Conservation (phyloP, 176 grass and related monocot species). For the Avena atlantica region DNA sequence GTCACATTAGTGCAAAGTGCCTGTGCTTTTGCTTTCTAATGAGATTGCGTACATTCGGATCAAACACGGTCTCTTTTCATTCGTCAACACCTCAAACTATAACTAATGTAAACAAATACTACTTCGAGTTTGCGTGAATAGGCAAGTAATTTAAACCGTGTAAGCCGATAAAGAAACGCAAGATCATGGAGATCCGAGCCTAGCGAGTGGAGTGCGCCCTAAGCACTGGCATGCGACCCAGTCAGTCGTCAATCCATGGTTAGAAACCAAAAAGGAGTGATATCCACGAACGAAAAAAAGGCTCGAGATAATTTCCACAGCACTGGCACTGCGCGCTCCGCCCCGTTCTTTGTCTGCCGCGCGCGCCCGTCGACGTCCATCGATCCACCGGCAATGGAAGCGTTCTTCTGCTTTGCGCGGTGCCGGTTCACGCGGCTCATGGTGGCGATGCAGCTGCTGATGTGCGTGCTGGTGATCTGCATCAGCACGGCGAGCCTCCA, state of each 20-base stretch:
- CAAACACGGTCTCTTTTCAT: conserved; percentile 16
- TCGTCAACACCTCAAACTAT: conserved; percentile 34
- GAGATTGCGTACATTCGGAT: neutral
- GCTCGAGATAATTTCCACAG: neutral
- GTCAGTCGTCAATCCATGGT: neutral
- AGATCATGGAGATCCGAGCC: conserved; percentile 46
- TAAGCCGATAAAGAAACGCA: conserved; percentile 13
- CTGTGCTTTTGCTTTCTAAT: neutral
- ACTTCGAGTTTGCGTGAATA: neutral
- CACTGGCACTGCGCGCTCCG: neutral
- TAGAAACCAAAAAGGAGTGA: neutral
- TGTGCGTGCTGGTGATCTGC: conserved; percentile 69
- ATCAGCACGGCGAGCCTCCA: conserved; percentile 89
- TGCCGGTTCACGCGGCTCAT: conserved; percentile 65
- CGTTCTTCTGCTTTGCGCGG: conserved; percentile 45
- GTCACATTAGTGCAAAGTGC: neutral
- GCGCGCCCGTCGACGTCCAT: neutral
- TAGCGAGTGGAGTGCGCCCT: conserved; percentile 19
- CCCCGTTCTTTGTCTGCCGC: neutral
- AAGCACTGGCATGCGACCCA: conserved; percentile 13
- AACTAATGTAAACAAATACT: too few species aligned
- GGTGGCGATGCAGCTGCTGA: conserved; percentile 67
- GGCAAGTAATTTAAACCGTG: neutral
- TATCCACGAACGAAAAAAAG: neutral
- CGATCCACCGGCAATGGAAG: conserved; percentile 44